Base-by-base conservation (phyloP, 129 eudicot species). In the Cynara cardunculus region DNA sequence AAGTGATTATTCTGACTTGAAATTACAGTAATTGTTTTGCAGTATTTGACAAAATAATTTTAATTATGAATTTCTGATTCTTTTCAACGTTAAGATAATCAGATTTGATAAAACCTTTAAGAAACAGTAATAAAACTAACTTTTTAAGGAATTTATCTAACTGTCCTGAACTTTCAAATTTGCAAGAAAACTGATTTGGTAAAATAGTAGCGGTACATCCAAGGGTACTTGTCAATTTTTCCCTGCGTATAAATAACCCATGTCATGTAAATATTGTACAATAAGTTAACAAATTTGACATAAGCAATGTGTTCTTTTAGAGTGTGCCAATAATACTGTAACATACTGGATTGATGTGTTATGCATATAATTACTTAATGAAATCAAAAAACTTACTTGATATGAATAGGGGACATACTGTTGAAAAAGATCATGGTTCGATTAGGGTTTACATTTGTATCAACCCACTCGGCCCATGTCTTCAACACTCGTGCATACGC, bases 351-450 rank as follows among this genome's bases (percentile, higher is more conserved):
- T 56, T 56, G 9, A 56, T 56, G 24, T 56, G n/a, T 18, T 56
- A 56, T 18, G 2, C 2, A 56, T 74, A 26, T 8, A 53, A 25
- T 28, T 10, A 21, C 49, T 39, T 21, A 5, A 35, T 78, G 2
- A 18, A 56, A 25, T 7, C n/a, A 5, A 5, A 5, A 21, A 32
- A 70, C 91, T 88, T 90, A 95, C 99, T 90, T 92, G 87, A 92
- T 90, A 84, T 95, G 99, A 26, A 90, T 83, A 78, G 99, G 99
- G 71, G 99, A 95, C 97, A 92, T 92, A 91, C 97, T 92, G 81
- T 81, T 88, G 94, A 95, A 95, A 83, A 95, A 92, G 71, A 95
- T 91, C 65, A 82, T 72, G 75, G 97, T 90, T 10, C 83, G 88
- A 82, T 94, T 85, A 10, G 94, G 91, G 84, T 94, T 82, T 18